These are phyloP conservation scores for Lactarius vividus DNA, from an alignment of 768 basidiomycete genomes.

Conservation along the genomic window DNA sequence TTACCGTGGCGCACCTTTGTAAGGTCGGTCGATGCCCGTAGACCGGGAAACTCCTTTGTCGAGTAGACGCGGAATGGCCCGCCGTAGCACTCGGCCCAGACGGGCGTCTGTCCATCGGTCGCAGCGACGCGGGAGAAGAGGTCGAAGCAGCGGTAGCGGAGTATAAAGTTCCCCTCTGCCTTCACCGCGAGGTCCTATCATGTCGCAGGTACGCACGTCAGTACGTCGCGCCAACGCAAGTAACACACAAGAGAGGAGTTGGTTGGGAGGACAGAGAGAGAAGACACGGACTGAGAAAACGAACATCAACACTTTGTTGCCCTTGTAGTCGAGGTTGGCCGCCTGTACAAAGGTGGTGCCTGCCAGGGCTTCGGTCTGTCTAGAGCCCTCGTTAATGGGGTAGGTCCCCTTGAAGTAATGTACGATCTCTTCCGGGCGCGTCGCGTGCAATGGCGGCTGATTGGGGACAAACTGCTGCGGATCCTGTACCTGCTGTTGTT, in stretches of 20 bases:
- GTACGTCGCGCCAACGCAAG: neutral
- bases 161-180: constrained; percentile 60
- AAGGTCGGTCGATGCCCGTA: constrained; percentile 62
- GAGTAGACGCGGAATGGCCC: constrained; percentile 64
- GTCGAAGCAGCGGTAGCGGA: constrained; percentile 68
- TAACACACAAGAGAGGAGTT: neutral
- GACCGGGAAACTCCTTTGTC: constrained; percentile 68
- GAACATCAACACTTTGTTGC: constrained; percentile 56
- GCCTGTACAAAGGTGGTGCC: constrained; percentile 60
- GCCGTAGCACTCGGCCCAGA: constrained; percentile 66
- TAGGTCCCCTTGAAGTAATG: constrained; percentile 40
- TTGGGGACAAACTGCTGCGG: constrained; percentile 15
- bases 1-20: constrained; percentile 48
- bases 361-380: constrained; percentile 51
- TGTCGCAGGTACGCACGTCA: neutral
- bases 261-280: constrained; percentile 1
- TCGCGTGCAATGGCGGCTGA: constrained; percentile 15
- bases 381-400: constrained; percentile 48
- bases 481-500: constrained; percentile 9
- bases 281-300: constrained; percentile 55
- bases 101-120: constrained; percentile 39
- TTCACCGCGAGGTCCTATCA: constrained; percentile 68
- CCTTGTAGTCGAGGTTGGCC: constrained; percentile 52
- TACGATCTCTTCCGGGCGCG: constrained; percentile 39
- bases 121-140: constrained; percentile 44